Evolutionary conservation across 495 filamentous ascomycete genomes (phyloP).

Genomic region (Penicillium egyptiacum): DNA sequence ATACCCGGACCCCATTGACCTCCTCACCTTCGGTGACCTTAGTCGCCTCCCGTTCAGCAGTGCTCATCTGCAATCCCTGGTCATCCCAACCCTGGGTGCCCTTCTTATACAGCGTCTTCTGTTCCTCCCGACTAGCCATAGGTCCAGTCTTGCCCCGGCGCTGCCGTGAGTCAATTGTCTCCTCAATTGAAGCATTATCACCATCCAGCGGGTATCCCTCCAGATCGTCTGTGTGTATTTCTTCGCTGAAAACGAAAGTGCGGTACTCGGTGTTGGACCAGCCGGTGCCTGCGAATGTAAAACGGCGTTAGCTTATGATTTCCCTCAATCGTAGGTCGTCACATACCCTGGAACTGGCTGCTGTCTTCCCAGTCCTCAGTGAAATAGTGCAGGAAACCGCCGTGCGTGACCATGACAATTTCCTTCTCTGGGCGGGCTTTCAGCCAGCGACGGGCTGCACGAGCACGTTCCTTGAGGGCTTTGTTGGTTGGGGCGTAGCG

Average conservation of each 20-base stretch:
- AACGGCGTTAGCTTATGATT: background rate
- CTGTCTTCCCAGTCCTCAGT: conserved; percentile 79
- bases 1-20: conserved; percentile 35
- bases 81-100: conserved; percentile 47
- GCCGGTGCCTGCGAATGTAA: conserved; percentile 58
- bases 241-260: conserved; percentile 65
- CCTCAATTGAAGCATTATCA: conserved; percentile 61
- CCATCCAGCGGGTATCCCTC: conserved; percentile 43
- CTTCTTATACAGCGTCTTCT: conserved; percentile 40
- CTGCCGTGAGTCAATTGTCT: conserved; percentile 59
- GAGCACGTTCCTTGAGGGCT: conserved; percentile 63
- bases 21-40: conserved; percentile 40
- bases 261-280: conserved; percentile 86
- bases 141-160: conserved; percentile 53
- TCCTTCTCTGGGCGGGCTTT: conserved; percentile 54
- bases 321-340: background rate
- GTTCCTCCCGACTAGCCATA: conserved; percentile 37
- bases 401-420: conserved; percentile 75
- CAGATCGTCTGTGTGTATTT: conserved; percentile 37
- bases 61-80: conserved; percentile 45
- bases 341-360: conserved; percentile 53
- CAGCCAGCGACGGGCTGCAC: conserved; percentile 65
- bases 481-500: conserved; percentile 58
- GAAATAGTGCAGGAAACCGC: conserved; percentile 72
- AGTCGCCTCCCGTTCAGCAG: conserved; percentile 39